Conservation (phyloP, 495 filamentous ascomycete species). For the Poronia punctata region DNA sequence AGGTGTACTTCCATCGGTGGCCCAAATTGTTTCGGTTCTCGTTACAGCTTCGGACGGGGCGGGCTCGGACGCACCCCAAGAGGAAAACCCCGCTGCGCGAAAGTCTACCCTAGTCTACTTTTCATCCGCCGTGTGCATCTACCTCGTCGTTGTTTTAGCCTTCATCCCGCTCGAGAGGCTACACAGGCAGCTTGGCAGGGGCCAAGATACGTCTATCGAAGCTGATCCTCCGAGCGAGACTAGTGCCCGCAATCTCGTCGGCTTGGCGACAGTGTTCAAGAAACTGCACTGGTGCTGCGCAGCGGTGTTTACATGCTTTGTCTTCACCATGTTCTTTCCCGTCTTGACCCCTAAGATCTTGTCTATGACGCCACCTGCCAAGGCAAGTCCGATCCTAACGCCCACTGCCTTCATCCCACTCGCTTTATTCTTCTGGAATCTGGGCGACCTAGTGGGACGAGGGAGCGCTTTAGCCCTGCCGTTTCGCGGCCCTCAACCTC, state of each 20-base stretch:
- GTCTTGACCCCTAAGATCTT: constrained; percentile 74
- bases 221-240: neutral
- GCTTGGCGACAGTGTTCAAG: constrained; percentile 53
- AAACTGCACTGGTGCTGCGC: constrained; percentile 63
- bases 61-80: too few species aligned
- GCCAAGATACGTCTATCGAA: constrained; percentile 37
- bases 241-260: constrained; percentile 31
- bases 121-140: constrained; percentile 59
- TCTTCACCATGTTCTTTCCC: constrained; percentile 81
- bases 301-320: constrained; percentile 66
- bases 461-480: constrained; percentile 52
- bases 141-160: constrained; percentile 48
- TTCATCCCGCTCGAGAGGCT: constrained; percentile 35
- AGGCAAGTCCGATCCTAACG: constrained; percentile 48
- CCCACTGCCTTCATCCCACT: constrained; percentile 73
- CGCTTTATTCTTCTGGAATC: constrained; percentile 83
- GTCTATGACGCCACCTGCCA: constrained; percentile 47
- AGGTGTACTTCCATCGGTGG: constrained; percentile 82
- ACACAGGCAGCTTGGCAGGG: constrained; percentile 32
- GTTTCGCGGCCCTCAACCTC: constrained; percentile 48
- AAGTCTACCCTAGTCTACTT: too few species aligned
- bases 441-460: constrained; percentile 70
- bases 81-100: too few species aligned
- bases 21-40: constrained; percentile 77
- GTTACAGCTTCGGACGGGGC: too few species aligned